Conservation (phyloP, 2,329 filamentous ascomycete species). For the Lomentospora prolificans region DNA sequence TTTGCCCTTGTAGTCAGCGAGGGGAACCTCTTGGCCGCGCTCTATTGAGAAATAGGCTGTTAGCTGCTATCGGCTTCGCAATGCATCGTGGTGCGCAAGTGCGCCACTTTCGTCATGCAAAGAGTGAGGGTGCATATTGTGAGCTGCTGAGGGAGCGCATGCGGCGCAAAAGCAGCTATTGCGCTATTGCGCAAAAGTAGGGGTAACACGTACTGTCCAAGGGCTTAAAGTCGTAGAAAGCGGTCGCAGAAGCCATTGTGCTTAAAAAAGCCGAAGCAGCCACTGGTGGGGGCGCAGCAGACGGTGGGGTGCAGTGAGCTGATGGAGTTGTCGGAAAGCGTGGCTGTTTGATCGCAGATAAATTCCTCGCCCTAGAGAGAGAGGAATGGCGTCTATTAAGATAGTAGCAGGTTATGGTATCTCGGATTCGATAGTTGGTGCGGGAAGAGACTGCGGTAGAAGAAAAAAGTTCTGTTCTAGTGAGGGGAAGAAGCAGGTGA, state of each 20-base stretch:
- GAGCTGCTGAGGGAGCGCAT: too few species aligned
- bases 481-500: neutral
- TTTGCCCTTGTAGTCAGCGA: constrained; percentile 73
- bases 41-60: neutral
- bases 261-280: neutral
- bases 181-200: neutral
- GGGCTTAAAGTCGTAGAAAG: constrained; percentile 76
- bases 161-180: too few species aligned
- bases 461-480: neutral
- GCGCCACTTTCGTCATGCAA: neutral
- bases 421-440: neutral
- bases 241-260: constrained; percentile 36
- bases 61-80: neutral
- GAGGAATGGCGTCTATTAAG: neutral
- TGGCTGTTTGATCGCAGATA: neutral
- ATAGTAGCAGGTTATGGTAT: neutral
- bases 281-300: neutral
- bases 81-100: neutral
- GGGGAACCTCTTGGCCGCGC: constrained; percentile 60
- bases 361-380: neutral
- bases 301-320: neutral
- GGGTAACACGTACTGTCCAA: constrained; percentile 56
- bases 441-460: too few species aligned
- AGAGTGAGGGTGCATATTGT: neutral
- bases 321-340: neutral